Base-by-base conservation (phyloP, 805 yeast species). In the Cyberlindnera veronae region DNA sequence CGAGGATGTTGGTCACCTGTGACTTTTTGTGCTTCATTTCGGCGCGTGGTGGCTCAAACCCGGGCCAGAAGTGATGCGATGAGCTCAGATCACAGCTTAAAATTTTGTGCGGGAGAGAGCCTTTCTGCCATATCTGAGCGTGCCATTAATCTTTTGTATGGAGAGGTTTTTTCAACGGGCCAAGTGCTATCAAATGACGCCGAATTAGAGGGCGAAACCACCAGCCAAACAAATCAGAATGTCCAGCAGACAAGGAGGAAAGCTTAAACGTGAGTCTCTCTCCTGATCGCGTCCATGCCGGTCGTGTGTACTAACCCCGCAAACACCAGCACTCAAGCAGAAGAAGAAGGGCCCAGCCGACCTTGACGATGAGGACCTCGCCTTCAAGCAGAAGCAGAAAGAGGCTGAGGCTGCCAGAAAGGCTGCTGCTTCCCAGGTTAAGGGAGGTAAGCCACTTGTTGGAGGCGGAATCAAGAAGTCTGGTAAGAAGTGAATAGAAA, bases 221-320 rank as follows among this genome's bases (percentile, higher is more conserved):
- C 12, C 10, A 15, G 17, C 36, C 29, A 27, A 11, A 9, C 29
- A n/a, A 14, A 8, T 22, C 26, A 22, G 31, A 32, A 88, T 89
- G 96, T 88, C 96, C 36, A 89, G 95, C 57, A 89, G 96, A 72
- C 96, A 90, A 74, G 97, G 97, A 61, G 97, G 97, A 60, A 90
- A 90, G 65, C 80, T 90, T 45, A 90, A 90, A 79, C 97, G 89
- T 69, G 59, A 45, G 79, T 67, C 23, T 8, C 10, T 16, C 7
- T 29, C 5, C 12, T 29, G 29, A 14, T 27, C 7, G 10, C 6
- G n/a, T n/a, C n/a, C n/a, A 27, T 10, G 19, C 19, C 32, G 13
- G 15, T 14, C 18, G 19, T 22, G 20, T 5, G 8, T 36, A 49
- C 49, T 33, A 33, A 39, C 38, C 27, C 12, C 17, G 10, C 13